These are phyloP conservation scores for Talaromyces amestolkiae DNA, from an alignment of 2,329 filamentous ascomycete species.

Conservation along the genomic window DNA sequence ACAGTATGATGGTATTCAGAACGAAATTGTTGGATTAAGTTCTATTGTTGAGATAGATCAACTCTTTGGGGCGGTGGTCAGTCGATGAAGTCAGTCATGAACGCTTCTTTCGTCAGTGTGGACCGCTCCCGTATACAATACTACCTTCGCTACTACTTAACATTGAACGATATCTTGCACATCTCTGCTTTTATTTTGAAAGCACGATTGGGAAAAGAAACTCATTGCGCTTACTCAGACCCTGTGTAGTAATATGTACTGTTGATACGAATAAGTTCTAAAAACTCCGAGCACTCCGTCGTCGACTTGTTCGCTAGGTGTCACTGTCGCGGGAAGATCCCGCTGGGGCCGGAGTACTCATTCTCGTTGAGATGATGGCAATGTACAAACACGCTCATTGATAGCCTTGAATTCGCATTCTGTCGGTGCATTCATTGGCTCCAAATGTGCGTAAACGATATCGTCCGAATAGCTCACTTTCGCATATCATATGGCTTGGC, in stretches of 20 bases:
- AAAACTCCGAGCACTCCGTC: background rate
- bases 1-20: background rate
- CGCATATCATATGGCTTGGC: background rate
- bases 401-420: background rate
- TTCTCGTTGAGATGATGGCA: background rate
- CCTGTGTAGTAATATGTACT: background rate
- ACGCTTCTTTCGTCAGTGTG: slow-evolving; percentile 4
- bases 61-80: no score
- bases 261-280: background rate
- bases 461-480: slow-evolving; percentile 1
- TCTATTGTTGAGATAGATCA: background rate
- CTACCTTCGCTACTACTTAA: background rate
- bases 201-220: background rate
- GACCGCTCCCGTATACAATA: background rate
- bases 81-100: background rate
- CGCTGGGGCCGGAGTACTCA: background rate
- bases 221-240: background rate
- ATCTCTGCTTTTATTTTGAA: background rate
- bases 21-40: background rate
- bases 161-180: background rate
- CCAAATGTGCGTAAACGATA: background rate
- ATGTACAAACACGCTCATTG: background rate
- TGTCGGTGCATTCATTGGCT: background rate
- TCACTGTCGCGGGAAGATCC: background rate
- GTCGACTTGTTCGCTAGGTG: background rate